Percentiles rank a stretch among this genome's conserved stretches.
These are phyloP conservation scores for Fusarium pseudonygamai DNA, from an alignment of 2,329 filamentous ascomycete species.

Conservation along the genomic window DNA sequence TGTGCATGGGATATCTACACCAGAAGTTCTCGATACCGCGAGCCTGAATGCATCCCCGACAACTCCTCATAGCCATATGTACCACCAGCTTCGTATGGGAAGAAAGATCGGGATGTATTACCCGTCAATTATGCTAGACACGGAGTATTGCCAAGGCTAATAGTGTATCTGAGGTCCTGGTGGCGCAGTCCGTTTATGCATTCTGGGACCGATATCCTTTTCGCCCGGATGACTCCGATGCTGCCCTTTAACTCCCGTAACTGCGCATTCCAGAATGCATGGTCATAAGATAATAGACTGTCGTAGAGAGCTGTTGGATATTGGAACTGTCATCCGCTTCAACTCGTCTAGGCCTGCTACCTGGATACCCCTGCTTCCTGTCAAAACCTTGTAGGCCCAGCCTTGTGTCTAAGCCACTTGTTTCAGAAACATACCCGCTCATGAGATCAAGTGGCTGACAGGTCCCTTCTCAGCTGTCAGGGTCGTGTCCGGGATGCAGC, in stretches of 20 bases:
- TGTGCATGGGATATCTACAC: not conserved
- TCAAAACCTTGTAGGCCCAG: constrained; percentile 14
- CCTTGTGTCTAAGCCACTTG: constrained; percentile 40
- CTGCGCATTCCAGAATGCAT: constrained; percentile 8
- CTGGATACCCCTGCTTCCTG: constrained; percentile 18
- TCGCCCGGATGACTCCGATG: constrained; percentile 22
- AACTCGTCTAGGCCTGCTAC: constrained; percentile 6
- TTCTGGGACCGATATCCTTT: constrained; percentile 3
- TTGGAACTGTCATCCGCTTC: constrained; percentile 27
- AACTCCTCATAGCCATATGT: constrained; percentile 1
- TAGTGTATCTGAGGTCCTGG: constrained; percentile 9
- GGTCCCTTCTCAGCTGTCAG: constrained; percentile 14
- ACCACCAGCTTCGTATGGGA: not conserved
- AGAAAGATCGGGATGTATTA: constrained; percentile 14
- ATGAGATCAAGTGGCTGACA: constrained; percentile 36
- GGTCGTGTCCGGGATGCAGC: constrained; percentile 30
- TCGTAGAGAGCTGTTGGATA: constrained; percentile 10
- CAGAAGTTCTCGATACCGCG: not conserved
- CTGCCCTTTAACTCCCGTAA: constrained; percentile 13
- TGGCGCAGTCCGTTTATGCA: not conserved
- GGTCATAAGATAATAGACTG: constrained; percentile 25
- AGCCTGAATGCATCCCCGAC: constrained; percentile 13
- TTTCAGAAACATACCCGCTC: constrained; percentile 36
- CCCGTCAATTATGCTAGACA: constrained; percentile 22
- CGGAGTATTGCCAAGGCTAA: not conserved